Conservation (phyloP, 1,139 yeast genomes). For the Kurtzmaniella quercitrusa region DNA sequence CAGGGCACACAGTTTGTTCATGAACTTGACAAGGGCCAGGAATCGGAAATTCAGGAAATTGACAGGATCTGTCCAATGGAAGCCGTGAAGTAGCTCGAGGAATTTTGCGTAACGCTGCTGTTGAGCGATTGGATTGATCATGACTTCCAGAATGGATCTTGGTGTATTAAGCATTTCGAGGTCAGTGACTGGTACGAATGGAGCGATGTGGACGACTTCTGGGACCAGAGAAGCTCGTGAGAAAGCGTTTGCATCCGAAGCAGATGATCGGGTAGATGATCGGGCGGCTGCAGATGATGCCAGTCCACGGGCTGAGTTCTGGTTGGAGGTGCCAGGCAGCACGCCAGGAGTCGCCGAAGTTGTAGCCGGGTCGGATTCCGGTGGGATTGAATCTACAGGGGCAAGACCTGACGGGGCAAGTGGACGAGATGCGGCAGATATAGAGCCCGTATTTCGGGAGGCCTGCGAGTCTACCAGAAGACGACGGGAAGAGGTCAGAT, state of each 20-base stretch:
- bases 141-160: conserved; percentile 17
- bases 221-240: neutral
- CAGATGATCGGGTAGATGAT: neutral
- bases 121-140: conserved; percentile 31
- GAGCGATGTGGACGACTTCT: conserved; percentile 4
- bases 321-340: neutral
- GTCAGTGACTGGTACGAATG: conserved; percentile 22
- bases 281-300: neutral
- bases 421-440: neutral
- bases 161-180: conserved; percentile 24
- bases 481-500: neutral
- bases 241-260: neutral
- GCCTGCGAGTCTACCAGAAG: neutral
- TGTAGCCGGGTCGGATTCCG: neutral
- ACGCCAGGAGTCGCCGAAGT: neutral
- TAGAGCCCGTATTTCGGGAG: neutral
- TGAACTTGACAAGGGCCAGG: conserved; percentile 35
- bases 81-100: conserved; percentile 29
- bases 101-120: conserved; percentile 32
- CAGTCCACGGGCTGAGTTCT: neutral
- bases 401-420: neutral
- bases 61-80: conserved; percentile 37
- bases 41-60: conserved; percentile 38
- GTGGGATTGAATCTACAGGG: neutral
- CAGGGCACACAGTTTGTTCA: conserved; percentile 11